Base-by-base conservation (phyloP, 306 rosid species). In the Canavalia gladiata region DNA sequence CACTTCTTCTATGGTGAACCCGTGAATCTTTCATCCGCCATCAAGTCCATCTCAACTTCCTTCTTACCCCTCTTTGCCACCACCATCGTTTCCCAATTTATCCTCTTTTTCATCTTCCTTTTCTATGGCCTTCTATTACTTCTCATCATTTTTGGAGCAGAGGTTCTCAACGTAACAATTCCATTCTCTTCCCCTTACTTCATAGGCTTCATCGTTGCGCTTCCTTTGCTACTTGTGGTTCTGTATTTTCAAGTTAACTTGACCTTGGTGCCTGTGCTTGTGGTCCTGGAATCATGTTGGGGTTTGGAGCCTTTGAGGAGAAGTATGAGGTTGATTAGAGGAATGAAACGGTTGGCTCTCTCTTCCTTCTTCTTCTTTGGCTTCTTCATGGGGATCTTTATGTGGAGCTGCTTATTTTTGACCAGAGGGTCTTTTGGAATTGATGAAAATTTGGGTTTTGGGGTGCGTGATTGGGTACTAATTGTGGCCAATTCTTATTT, bases 1-100 rank as follows among this genome's bases (percentile, higher is more conserved):
- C 87, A 90, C 7, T 85, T 84, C 30, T 90, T 87, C 83, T 83
- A 86, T 29, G 88, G 77, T 56, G 80, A 89, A 51, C 90, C 90
- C 4, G 85, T 89, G 31, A 86, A 86, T 62, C 73, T 92, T 49
- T 0, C 41, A 35, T 87, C 91, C 11, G 76, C 97, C 6, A 50
- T 90, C 58, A 82, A 76, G 37, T 90, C 94, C 46, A 67, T 89
- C 7, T 6, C 18, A 37, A 0, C 42, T 5, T 87, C 89, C 31
- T 86, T 87, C 86, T 75, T 84, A 0, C 94, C 90, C 1, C 80
- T 92, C 4, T 8, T 88, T 0, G 82, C 79, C 42, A 92, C 94
- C 0, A 7, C 39, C 6, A 29, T 84, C 2, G n/a, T 86, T 33
- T 58, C 43, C 10, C 82, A 73, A 5, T 3, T 74, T 29, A 50